Evolutionary conservation across 1,284 basidiomycete genomes (phyloP).

Genomic region (Tilletiaria anomala): DNA sequence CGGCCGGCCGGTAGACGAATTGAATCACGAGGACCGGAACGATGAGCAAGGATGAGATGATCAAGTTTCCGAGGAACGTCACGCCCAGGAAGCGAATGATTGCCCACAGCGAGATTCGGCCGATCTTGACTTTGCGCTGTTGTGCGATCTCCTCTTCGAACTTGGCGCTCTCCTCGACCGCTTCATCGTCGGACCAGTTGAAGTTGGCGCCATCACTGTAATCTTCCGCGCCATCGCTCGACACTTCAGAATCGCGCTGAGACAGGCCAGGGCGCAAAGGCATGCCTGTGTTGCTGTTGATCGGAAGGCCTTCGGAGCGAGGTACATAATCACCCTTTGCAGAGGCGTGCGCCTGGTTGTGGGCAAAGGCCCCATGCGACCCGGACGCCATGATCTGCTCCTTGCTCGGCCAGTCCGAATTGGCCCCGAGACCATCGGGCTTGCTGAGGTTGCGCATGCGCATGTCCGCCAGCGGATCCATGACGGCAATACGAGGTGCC

Average conservation of each 20-base stretch:
- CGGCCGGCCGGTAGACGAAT: constrained; percentile 17
- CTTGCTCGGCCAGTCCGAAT: constrained; percentile 15
- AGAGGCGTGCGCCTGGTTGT: neutral
- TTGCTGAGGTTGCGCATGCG: constrained; percentile 17
- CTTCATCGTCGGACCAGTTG: constrained; percentile 33
- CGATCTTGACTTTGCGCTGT: constrained; percentile 17
- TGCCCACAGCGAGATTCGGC: constrained; percentile 18
- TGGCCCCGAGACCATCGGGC: constrained; percentile 18
- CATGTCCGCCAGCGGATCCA: constrained; percentile 27
- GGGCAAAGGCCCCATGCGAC: neutral
- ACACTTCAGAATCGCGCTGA: neutral
- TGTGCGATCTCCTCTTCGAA: constrained; percentile 15
- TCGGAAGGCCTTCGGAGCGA: no score
- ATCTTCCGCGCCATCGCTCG: constrained; percentile 4
- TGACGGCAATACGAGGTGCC: constrained; percentile 21
- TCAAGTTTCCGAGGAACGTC: constrained; percentile 32
- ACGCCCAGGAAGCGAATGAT: constrained; percentile 20
- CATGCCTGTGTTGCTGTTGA: no score
- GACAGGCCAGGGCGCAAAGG: neutral
- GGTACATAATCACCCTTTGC: neutral
- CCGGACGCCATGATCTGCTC: neutral
- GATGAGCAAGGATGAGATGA: constrained; percentile 18
- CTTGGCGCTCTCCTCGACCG: constrained; percentile 19
- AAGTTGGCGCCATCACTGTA: constrained; percentile 26
- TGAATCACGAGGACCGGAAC: constrained; percentile 30